These are phyloP conservation scores for Calonectria fujianensis DNA, from an alignment of 2,329 filamentous ascomycete species.

Conservation along the genomic window DNA sequence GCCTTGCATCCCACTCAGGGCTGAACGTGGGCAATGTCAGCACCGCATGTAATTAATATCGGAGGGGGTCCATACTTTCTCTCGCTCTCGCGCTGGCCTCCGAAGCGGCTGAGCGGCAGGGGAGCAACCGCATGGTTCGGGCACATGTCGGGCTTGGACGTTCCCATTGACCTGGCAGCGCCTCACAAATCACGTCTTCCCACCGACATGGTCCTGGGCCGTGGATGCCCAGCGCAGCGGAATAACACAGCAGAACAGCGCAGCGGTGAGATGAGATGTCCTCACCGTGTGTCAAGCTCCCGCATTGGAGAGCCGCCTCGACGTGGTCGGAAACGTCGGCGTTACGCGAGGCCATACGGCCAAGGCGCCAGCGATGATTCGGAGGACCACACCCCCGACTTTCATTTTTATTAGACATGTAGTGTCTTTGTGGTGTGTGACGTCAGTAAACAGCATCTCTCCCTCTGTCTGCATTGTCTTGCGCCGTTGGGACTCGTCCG, in stretches of 20 bases:
- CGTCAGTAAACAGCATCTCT: not conserved
- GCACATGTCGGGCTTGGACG: slow-evolving; percentile 3
- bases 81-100: not conserved
- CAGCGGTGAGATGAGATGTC: slow-evolving; percentile 21
- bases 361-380: slow-evolving; percentile 6
- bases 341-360: slow-evolving; percentile 13
- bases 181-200: slow-evolving; percentile 16
- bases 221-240: slow-evolving; percentile 8
- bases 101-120: slow-evolving; percentile 12
- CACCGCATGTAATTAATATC: slow-evolving; percentile 3
- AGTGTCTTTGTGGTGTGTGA: slow-evolving; percentile 1
- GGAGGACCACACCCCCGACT: not conserved
- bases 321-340: slow-evolving; percentile 19
- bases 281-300: slow-evolving; percentile 3
- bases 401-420: slow-evolving; percentile 12
- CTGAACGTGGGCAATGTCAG: slow-evolving; percentile 22
- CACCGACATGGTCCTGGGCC: slow-evolving; percentile 15
- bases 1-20: slow-evolving; percentile 16
- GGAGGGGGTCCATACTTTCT: not conserved
- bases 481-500: not conserved
- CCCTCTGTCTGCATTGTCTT: not conserved
- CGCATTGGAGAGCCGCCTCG: not conserved
- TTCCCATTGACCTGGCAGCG: slow-evolving; percentile 18
- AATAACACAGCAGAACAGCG: slow-evolving; percentile 9
- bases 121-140: slow-evolving; percentile 13